A percentile compares a stretch with the other conserved stretches of the same genome.
These are phyloP conservation scores for Talaromyces sp. DNA, from an alignment of 2,329 filamentous ascomycete genomes.

Conservation along the genomic window DNA sequence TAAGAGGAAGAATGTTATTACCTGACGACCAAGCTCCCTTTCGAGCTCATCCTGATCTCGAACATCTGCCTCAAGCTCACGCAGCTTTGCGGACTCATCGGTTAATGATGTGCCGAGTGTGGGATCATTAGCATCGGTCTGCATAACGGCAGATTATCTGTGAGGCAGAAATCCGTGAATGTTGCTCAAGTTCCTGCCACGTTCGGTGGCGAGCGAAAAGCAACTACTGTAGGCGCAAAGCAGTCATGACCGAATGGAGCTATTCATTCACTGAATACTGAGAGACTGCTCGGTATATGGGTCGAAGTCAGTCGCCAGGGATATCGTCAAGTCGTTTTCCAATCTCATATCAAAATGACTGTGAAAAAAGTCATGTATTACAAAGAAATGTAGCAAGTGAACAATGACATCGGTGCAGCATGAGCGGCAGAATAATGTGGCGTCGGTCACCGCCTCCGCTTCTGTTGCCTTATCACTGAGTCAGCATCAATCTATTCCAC, in stretches of 20 bases:
- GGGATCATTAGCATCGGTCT: not conserved
- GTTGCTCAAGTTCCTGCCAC: not conserved
- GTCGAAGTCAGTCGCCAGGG: not conserved
- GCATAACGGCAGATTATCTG: not conserved
- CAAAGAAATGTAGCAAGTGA: not conserved
- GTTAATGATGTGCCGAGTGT: not conserved
- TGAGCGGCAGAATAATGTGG: conserved; percentile 16
- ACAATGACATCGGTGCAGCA: conserved; percentile 6
- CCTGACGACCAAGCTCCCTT: conserved; percentile 70
- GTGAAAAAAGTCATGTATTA: not conserved
- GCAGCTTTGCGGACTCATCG: conserved; percentile 59
- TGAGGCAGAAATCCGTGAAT: not conserved
- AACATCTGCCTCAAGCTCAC: conserved; percentile 64
- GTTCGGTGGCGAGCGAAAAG: not conserved
- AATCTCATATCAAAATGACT: not conserved
- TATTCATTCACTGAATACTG: not conserved
- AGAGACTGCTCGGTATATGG: not conserved
- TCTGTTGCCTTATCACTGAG: conserved; percentile 12
- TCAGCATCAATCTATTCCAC: not conserved
- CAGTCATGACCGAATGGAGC: not conserved
- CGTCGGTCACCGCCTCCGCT: conserved; percentile 14
- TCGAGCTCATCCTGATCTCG: conserved; percentile 88
- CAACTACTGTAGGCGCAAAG: not conserved
- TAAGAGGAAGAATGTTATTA: conserved; percentile 20
- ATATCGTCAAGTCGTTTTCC: not conserved